Conservation (phyloP, 129 eudicot species). For the Gnaphalium uliginosum region DNA sequence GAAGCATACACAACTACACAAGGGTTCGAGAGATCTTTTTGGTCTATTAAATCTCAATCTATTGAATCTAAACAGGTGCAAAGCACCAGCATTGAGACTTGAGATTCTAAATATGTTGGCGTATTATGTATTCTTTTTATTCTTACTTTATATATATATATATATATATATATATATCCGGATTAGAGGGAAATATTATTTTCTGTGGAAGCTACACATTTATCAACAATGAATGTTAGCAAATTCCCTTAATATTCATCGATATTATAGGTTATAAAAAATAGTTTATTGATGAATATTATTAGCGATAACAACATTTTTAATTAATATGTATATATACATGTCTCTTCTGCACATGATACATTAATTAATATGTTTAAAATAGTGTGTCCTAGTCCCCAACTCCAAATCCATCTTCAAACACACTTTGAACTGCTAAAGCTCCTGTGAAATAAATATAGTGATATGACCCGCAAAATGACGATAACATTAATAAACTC, state of each 20-base stretch:
- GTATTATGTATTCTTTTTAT: neutral
- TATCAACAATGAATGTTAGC: too few relatives aligned
- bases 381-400: neutral
- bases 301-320: too few relatives aligned
- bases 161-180: too few relatives aligned
- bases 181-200: too few relatives aligned
- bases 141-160: too few relatives aligned
- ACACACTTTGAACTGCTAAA: neutral
- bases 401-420: neutral
- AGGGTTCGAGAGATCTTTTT: conserved; percentile 15
- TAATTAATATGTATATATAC: too few relatives aligned
- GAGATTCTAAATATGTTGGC: neutral
- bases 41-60: conserved; percentile 13
- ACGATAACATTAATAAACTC: too few relatives aligned
- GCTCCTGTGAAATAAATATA: neutral
- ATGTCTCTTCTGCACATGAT: neutral
- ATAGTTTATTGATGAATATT: too few relatives aligned
- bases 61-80: conserved; percentile 2
- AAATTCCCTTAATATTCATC: too few relatives aligned
- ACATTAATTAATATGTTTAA: neutral
- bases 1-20: neutral
- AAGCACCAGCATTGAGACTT: conserved; percentile 21
- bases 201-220: too few relatives aligned
- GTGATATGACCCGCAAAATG: neutral
- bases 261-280: too few relatives aligned